A percentile compares a stretch with the other conserved stretches of the same genome.
These are phyloP conservation scores for Neurospora pannonica DNA, from an alignment of 495 filamentous ascomycete species.

Conservation along the genomic window DNA sequence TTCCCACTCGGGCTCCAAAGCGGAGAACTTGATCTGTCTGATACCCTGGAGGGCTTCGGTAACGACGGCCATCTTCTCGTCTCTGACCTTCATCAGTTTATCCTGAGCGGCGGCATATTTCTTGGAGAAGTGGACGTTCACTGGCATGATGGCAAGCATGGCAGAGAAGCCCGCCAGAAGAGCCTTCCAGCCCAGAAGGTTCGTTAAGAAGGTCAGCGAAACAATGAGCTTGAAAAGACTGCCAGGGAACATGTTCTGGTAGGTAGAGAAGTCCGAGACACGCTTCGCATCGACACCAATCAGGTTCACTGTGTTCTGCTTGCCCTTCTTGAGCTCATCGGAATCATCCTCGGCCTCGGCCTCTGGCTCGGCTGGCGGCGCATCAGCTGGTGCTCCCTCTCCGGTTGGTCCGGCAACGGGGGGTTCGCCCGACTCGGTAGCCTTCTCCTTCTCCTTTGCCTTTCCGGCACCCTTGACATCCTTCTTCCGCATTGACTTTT, in stretches of 20 bases:
- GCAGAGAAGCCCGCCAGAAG: constrained; percentile 59
- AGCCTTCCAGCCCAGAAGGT: constrained; percentile 64
- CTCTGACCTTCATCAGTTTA: constrained; percentile 67
- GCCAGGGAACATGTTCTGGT: constrained; percentile 54
- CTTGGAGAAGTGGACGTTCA: constrained; percentile 63
- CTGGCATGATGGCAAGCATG: constrained; percentile 52
- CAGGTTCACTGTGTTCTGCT: constrained; percentile 72
- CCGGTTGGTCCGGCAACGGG: constrained; percentile 14
- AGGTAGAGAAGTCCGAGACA: constrained; percentile 60
- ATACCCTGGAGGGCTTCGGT: constrained; percentile 78
- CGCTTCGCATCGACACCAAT: constrained; percentile 70
- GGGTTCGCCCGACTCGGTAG: constrained; percentile 14
- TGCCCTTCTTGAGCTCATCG: constrained; percentile 44
- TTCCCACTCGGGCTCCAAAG: constrained; percentile 73
- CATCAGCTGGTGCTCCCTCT: constrained; percentile 3
- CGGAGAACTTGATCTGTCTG: constrained; percentile 82
- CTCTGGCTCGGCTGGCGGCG: constrained; percentile 20
- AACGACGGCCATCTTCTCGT: constrained; percentile 67
- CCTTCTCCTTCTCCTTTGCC: constrained; percentile 17
- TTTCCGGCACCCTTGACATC: constrained; percentile 50
- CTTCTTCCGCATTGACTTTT: constrained; percentile 70
- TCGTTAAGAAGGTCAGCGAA: constrained; percentile 54
- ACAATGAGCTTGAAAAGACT: constrained; percentile 53
- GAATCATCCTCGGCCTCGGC: constrained; percentile 39
- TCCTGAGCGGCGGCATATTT: constrained; percentile 57